Base-by-base conservation (phyloP, 176 grass and related monocot genomes). In the Rhynchospora pubera region DNA sequence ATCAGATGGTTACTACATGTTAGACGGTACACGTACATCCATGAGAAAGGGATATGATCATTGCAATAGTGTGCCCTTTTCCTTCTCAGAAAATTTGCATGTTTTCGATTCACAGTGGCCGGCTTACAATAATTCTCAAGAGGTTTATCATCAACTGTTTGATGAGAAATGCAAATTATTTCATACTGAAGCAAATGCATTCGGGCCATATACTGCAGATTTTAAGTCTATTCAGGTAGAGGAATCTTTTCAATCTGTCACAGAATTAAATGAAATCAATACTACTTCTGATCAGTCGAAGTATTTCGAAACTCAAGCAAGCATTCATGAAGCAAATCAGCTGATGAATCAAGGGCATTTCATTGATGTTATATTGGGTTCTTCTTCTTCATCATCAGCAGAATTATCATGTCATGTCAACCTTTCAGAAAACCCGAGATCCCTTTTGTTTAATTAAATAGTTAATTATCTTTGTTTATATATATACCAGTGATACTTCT, bases 321-420 rank as follows among this genome's bases (percentile, higher is more conserved):
- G 58, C 19, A 60, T 78, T 45, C 62, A 55, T 67, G 84, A 21
- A 47, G 34, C 43, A 8, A 56, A 26, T 58, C 86, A 83, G 43
- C 43, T 45, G 48, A 64, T 86, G 70, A 79, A 42, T 15, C 83
- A 87, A 0, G 69, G 61, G 79, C 88, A 89, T 77, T 97, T 92
- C 86, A 87, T 94, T 90, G 94, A 92, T 62, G 82, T 79, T 75
- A 92, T 94, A 85, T 71, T 97, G 32, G 91, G 87, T 12, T 97
- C 90, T 18, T 92, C 94, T 67, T 89, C 91, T 13, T 88, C 85
- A 48, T 91, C 85, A 65, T 78, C 86, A 18, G 78, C 75, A 51
- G 93, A 88, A 6, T 65, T 85, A 26, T 93, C 86, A 0, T 84
- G 87, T 13, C 70, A 87, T 28, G 84, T 88, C 53, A 72, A 85